A percentile compares a stretch with the other conserved stretches of the same genome.
These are phyloP conservation scores for Zygoascus bituminiphila DNA, from an alignment of 805 yeast species.

Conservation along the genomic window DNA sequence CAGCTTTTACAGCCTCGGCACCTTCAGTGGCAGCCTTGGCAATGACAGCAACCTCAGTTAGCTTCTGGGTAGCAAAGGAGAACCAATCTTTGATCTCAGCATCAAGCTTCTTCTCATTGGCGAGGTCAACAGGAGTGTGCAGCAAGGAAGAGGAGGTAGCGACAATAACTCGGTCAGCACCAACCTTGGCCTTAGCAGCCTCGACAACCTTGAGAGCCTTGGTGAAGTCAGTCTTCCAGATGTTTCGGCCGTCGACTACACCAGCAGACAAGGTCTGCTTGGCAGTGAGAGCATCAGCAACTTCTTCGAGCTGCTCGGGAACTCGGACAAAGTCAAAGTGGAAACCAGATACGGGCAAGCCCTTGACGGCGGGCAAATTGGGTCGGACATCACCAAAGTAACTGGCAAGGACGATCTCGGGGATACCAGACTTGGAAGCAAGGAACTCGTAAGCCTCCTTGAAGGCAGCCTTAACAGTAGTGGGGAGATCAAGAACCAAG, in stretches of 20 bases:
- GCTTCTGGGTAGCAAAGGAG: constrained; percentile 96
- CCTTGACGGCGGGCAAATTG: constrained; percentile 82
- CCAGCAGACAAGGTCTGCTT: constrained; percentile 88
- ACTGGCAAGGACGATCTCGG: constrained; percentile 76
- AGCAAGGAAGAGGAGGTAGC: constrained; percentile 94
- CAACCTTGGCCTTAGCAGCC: constrained; percentile 76
- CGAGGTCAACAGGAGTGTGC: constrained; percentile 97
- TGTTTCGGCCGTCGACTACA: constrained; percentile 98
- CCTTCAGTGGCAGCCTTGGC: constrained; percentile 78
- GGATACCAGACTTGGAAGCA: constrained; percentile 57
- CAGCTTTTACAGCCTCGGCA: constrained; percentile 60
- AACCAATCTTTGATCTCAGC: constrained; percentile 94
- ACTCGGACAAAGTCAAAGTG: constrained; percentile 95
- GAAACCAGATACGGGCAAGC: constrained; percentile 87
- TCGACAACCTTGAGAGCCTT: constrained; percentile 76
- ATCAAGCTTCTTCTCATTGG: constrained; percentile 83
- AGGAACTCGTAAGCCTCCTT: constrained; percentile 70
- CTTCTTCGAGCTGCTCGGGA: constrained; percentile 91
- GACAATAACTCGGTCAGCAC: constrained; percentile 63
- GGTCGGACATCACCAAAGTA: constrained; percentile 99
- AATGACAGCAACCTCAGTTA: constrained; percentile 80
- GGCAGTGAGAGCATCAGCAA: constrained; percentile 53
- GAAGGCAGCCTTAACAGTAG: constrained; percentile 74
- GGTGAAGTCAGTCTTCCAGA: constrained; percentile 95
- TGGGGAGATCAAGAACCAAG: constrained; percentile 87